Base-by-base conservation (phyloP, 441 rosid species). In the Pelargonium citronellum region DNA sequence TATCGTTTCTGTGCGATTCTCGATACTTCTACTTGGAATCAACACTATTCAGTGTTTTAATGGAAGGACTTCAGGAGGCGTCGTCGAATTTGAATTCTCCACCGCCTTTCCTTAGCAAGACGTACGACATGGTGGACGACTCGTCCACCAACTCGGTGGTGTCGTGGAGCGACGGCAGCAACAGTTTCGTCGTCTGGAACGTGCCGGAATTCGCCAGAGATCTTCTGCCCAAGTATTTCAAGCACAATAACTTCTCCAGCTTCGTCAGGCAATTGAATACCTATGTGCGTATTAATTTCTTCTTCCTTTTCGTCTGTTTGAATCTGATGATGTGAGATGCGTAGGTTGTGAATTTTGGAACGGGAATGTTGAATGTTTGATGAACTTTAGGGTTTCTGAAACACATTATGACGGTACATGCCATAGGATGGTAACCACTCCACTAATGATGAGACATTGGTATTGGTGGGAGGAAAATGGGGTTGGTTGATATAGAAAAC, bases 241-340 rank as follows among this genome's bases (percentile, higher is more conserved):
- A 95, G 84, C 99, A 92, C 75, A 89, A 83, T 66, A 90, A 95
- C 68, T 92, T 92, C 84, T 89, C 97, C 76, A 90, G 97, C 89
- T 91, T 94, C 80, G 96, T 91, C 62, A 78, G 95, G 70, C 97
- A 94, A 80, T 84, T 94, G 3, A 94, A 95, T 70, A 85, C 97
- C 30, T 95, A 91, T 37, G 96, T 92, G 86, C 20, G 86, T 57
- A 11, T 46, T n/a, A n/a, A n/a, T n/a, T 12, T 13, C 9, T n/a
- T 44, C 24, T 47, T n/a, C 22, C 64, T 17, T 65, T 43, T n/a
- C 8, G 5, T 37, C 41, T 49, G 17, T 34, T 24, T 70, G 24
- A 27, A 27, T 58, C 55, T 34, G 39, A 34, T 34, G 39, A 34
- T 34, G 39, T 34, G 39, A 34, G 7, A 37, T 37, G 7, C 41